These are phyloP conservation scores for Camellia granthamiana DNA, from an alignment of 148 eudicot genomes.

Conservation along the genomic window DNA sequence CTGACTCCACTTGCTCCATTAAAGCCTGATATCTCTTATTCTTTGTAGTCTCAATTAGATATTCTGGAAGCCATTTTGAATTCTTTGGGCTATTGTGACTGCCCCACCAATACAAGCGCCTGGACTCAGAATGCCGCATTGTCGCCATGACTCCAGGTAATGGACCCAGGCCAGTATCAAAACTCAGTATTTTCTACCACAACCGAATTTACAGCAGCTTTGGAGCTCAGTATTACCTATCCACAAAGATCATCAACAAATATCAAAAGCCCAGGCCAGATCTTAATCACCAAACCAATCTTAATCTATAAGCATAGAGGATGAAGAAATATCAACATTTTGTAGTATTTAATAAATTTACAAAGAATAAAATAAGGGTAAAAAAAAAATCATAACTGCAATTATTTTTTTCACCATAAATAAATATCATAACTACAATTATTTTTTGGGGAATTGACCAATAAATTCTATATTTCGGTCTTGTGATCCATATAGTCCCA, in stretches of 20 bases:
- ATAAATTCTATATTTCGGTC: no score
- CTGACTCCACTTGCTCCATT: slow-evolving; percentile 51
- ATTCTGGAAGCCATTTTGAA: slow-evolving; percentile 62
- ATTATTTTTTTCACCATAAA: no score
- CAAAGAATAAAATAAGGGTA: no score
- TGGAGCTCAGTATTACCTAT: slow-evolving; percentile 6
- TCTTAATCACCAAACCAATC: background rate
- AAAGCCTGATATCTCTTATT: slow-evolving; percentile 51
- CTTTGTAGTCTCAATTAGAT: background rate
- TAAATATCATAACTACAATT: no score
- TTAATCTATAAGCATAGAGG: background rate
- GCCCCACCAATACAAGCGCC: slow-evolving; percentile 69
- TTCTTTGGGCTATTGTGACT: slow-evolving; percentile 57
- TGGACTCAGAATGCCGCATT: slow-evolving; percentile 43
- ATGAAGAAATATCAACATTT: background rate
- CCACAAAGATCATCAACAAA: background rate
- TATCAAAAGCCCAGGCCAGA: background rate
- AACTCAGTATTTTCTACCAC: background rate
- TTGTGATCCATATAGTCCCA: no score
- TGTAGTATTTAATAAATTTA: background rate
- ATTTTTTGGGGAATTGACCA: no score
- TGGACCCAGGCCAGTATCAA: slow-evolving; percentile 47
- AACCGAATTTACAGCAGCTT: slow-evolving; percentile 4
- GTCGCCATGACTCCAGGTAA: slow-evolving; percentile 41
- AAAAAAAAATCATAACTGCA: background rate